Base-by-base conservation (phyloP, 352 stramenopile genomes). In the Aphanomyces euteiches region DNA sequence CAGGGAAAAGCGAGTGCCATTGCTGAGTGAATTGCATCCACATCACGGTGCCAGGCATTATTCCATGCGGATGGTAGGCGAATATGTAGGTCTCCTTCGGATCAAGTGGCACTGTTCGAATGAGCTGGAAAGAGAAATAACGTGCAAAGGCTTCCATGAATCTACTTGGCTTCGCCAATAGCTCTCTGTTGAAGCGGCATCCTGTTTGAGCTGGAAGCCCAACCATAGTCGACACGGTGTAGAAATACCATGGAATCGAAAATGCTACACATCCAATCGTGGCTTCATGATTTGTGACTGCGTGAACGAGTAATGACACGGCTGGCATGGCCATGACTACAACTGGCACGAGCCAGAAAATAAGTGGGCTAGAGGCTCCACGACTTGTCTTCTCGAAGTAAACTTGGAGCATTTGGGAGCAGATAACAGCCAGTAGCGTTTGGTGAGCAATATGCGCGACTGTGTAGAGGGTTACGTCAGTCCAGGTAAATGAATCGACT, bases 21-120 rank as follows among this genome's bases (percentile, higher is more conserved):
- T 87, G 76, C 7, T 81, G 73, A 3, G 75, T 90, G 66, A 92
- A 91, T 67, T 85, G 79, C n/a, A 95, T 76, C 85, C 85, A 95
- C 72, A 88, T 85, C 7, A 86, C 78, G 1, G 87, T 87, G 5
- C 85, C 82, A 3, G 87, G 75, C 75, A 90, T 88, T 66, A 93
- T 89, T 36, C 87, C 87, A 63, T 95, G 87, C 3, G 87, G 87
- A 48, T 95, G 87, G 66, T 93, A 92, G 37, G 79, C 78, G 64
- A 92, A 73, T 28, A 95, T 77, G 66, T 92, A 95, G 54, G 88
- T 77, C 63, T 85, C 74, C 15, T 78, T 43, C 0, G 85, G 77
- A 39, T 92, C 79, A 3, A 95, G 69, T 0, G 76, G 75, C 48
- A 73, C 82, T 19, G 80, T 82, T 4, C 78, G 77, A 59, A 95